phyloP scores from a whole-genome alignment of 2,329 filamentous ascomycete genomes.

The Piedraia hortae region DNA sequence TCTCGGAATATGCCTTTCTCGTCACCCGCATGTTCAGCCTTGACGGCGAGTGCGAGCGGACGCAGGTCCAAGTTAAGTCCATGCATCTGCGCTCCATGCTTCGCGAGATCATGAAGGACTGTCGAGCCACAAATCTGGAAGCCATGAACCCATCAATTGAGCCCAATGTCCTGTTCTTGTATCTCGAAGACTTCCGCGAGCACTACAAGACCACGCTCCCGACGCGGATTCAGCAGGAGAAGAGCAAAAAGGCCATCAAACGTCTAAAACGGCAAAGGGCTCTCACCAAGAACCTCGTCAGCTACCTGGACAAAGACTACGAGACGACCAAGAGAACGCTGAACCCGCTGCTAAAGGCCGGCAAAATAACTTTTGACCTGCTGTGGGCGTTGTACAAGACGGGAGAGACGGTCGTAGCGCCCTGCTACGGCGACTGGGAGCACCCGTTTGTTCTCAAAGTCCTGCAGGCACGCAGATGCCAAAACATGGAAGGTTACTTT shows the following conservation, averaged over 20 bases:
- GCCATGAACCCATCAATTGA: constrained; percentile 44
- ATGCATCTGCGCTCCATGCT: constrained; percentile 46
- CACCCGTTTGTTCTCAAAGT: constrained; percentile 64
- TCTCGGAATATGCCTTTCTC: constrained; percentile 59
- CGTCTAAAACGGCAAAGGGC: constrained; percentile 29
- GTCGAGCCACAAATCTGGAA: constrained; percentile 53
- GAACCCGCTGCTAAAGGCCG: constrained; percentile 52
- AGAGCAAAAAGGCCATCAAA: constrained; percentile 33
- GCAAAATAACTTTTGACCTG: constrained; percentile 67
- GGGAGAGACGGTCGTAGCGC: constrained; percentile 47
- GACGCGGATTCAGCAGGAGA: constrained; percentile 26
- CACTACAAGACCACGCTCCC: constrained; percentile 36
- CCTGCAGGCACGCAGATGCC: constrained; percentile 44
- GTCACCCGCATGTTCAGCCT: constrained; percentile 60
- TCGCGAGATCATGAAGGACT: constrained; percentile 42
- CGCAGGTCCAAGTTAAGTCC: constrained; percentile 63
- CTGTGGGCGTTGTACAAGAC: constrained; percentile 79
- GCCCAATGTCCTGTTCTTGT: constrained; percentile 25
- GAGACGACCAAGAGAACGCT: constrained; percentile 51
- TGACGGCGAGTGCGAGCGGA: constrained; percentile 53
- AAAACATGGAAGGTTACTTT: constrained; percentile 41
- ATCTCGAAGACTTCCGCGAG: constrained; percentile 47
- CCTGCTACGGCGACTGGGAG: constrained; percentile 48
- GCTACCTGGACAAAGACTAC: constrained; percentile 62
- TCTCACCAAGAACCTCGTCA: constrained; percentile 44